Base-by-base conservation (phyloP, 768 basidiomycete genomes). In the Postia placenta region DNA sequence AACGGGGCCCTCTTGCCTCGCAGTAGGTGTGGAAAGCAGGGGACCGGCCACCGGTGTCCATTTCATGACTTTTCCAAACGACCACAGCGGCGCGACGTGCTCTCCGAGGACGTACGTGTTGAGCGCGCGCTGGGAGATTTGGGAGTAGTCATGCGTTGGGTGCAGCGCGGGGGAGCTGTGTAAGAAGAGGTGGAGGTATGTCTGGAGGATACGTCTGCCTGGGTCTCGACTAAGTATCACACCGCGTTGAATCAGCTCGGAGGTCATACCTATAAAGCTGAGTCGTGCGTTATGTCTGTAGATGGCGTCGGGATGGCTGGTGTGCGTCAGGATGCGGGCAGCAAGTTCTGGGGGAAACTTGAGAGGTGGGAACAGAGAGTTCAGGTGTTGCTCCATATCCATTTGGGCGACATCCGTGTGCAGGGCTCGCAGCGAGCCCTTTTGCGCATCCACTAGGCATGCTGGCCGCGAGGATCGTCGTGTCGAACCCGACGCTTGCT, bases 201-300 rank as follows among this genome's bases (percentile, higher is more conserved):
- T 74, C 56, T 87, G 79, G 27, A 92, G 69, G 20, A 87, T 83
- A 50, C 90, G 79, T 45, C 90, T 83, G 35, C 89, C 88, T 90
- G 56, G 33, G 17, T 17, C 33, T 14, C n/a, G 11, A 5, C n/a
- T 45, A 20, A 20, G 33, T 27, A 37, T 42, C 52, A n/a, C n/a
- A n/a, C n/a, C n/a, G n/a, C n/a, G n/a, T n/a, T n/a, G n/a, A n/a
- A n/a, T 5, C 23, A 26, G n/a, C 41, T 23, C 17, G 45, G 41
- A 27, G 14, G 15, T 67, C 79, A 48, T 56, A 87, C 88, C 90
- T 24, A 89, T 72, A 58, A 92, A 92, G 36, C 76, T 71, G 39
- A 87, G 67, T 9, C 80, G 80, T 40, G 75, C 80, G 57, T 91
- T 91, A 62, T 90, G 86, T 2, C 89, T 86, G 39, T 74, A 64